Conservation (phyloP, 129 eudicot species). For the Tagetes patula region DNA sequence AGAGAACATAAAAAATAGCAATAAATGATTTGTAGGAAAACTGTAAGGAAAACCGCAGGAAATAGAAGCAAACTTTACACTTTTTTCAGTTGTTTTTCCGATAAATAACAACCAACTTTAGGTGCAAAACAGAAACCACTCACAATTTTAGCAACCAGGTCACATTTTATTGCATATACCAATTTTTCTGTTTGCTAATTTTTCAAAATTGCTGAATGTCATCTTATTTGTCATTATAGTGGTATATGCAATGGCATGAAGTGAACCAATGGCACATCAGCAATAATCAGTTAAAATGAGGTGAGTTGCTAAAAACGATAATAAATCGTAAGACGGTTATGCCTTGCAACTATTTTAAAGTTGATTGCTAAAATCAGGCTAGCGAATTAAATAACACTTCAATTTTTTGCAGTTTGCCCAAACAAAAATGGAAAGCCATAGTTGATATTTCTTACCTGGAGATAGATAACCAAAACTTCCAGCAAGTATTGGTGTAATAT, state of each 20-base stretch:
- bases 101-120: no score
- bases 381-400: not conserved
- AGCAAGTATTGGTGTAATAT: no score
- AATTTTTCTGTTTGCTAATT: not conserved
- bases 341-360: not conserved
- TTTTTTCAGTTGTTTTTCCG: no score
- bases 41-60: no score
- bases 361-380: not conserved
- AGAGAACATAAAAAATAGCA: not conserved
- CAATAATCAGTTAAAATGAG: slow-evolving; percentile 4
- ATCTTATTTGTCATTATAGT: not conserved
- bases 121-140: not conserved
- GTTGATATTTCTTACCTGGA: slow-evolving; percentile 58
- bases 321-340: not conserved
- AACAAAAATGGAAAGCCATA: slow-evolving; percentile 1
- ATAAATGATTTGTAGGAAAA: not conserved
- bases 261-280: not conserved
- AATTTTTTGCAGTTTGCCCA: not conserved
- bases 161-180: not conserved
- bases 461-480: slow-evolving; percentile 98
- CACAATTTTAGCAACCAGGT: no score
- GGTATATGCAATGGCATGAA: not conserved
- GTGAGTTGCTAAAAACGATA: not conserved
- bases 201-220: not conserved
- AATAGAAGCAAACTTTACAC: no score